A percentile compares a stretch with the other conserved stretches of the same genome.
Evolutionary conservation across 202 grass and related monocot genomes (phyloP).

Genomic region (Elaeis oleifera): DNA sequence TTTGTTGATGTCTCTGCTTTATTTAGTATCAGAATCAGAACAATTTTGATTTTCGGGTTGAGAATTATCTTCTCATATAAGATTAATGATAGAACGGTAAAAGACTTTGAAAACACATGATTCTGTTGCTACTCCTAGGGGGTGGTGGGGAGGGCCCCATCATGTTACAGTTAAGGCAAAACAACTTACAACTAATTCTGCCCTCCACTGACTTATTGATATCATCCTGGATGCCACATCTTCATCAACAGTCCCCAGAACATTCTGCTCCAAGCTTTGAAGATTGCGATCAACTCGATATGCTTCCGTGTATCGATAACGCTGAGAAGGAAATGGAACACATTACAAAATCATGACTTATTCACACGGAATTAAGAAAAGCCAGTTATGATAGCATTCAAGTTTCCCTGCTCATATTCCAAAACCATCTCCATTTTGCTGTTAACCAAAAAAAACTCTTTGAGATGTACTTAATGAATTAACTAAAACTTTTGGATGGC

Average conservation of each 20-base stretch:
- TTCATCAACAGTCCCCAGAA: conserved; percentile 37
- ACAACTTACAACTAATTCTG: conserved; percentile 74
- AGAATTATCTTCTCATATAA: too few species aligned
- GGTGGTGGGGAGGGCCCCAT: too few species aligned
- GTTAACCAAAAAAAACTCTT: too few species aligned
- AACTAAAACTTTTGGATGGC: too few species aligned
- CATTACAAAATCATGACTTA: conserved; percentile 7
- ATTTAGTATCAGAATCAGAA: too few species aligned
- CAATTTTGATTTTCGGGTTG: too few species aligned
- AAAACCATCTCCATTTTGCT: background rate
- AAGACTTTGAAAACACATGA: too few species aligned
- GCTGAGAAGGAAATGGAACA: conserved; percentile 45
- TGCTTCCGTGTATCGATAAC: conserved; percentile 73
- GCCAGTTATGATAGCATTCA: background rate
- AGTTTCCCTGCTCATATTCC: background rate
- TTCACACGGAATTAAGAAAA: background rate
- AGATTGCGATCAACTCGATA: conserved; percentile 63
- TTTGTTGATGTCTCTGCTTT: too few species aligned
- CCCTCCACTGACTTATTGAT: conserved; percentile 60
- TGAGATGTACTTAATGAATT: too few species aligned
- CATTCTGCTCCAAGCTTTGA: conserved; percentile 52
- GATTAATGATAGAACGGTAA: too few species aligned
- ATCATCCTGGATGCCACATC: conserved; percentile 55
- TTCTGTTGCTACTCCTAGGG: too few species aligned
- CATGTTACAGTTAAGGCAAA: too few species aligned